Evolutionary conservation across 768 basidiomycete species (phyloP), one percentile per base, ranked within the genome.

Genomic region (Brasilioporus rufonigricans): DNA sequence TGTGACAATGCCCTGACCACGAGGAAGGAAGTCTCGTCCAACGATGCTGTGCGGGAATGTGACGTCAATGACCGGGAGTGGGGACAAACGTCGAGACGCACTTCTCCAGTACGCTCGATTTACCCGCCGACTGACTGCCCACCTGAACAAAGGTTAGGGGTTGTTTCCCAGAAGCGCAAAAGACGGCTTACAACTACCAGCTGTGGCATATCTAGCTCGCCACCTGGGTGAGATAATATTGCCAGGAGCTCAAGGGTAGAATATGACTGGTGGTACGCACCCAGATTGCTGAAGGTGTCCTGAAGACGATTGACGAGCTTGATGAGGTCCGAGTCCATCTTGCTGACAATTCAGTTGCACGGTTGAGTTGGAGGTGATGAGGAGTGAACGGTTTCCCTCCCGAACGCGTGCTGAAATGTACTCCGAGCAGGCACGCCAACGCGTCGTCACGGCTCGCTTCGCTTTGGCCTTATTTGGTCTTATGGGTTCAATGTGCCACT

Each of bases 91-190:
- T 36, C 12, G 11, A 21, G 43, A 80, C 89, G 64, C 63, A 93
- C 93, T 90, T 98, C 75, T 98, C 95, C 52, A 98, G 82, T 50
- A 93, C 92, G 71, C 91, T 93, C 33, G 94, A 97, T 77, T 97
- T 98, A 57, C 95, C 95, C 31, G 93, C 87, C 38, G 94, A 97
- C 74, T 98, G 95, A 63, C 93, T 95, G 54, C 95, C 95, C 65
- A 98, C 93, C 93, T 95, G 44, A 52, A 39, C 23, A 32, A 32
- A 50, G 21, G 48, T 60, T 13, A 53, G 54, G 12, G 23, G 19
- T 1, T 23, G 33, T 4, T 27, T 40, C 14, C 5, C 24, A 8
- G 3, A 5, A 44, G 5, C 5, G 19, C 6, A 19, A 46, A 43
- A 38, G 33, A 27, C 19, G 27, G 84, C 91, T 58, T 76, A 92